phyloP scores from a whole-genome alignment of 2,329 filamentous ascomycete genomes.

The Aspergillus puulaauensis region DNA sequence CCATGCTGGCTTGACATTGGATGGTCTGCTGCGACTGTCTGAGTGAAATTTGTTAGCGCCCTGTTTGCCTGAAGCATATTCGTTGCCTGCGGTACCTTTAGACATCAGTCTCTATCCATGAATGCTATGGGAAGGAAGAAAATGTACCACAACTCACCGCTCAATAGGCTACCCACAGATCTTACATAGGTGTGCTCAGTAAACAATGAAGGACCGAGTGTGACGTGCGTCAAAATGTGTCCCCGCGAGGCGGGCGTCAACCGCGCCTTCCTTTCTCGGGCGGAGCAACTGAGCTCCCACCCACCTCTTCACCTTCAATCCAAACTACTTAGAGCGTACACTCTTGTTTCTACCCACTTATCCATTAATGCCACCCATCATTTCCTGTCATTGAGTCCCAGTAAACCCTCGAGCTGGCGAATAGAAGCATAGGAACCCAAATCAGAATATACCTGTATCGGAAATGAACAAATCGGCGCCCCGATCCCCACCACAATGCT shows the following conservation, averaged over 20 bases:
- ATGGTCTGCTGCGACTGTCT: background rate
- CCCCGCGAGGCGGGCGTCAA: too few species aligned
- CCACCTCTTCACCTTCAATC: too few species aligned
- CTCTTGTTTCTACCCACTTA: too few species aligned
- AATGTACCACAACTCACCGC: background rate
- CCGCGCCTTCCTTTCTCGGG: too few species aligned
- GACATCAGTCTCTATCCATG: background rate
- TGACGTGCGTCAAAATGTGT: background rate
- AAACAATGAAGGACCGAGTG: background rate
- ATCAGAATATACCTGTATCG: background rate
- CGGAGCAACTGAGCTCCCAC: too few species aligned
- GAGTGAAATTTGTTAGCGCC: background rate
- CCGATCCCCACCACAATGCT: background rate
- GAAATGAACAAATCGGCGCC: background rate
- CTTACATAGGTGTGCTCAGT: background rate
- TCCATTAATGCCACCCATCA: too few species aligned
- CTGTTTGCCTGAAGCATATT: background rate
- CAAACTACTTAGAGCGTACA: too few species aligned
- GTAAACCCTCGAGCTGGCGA: background rate
- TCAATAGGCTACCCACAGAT: constrained; percentile 7
- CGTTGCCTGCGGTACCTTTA: background rate
- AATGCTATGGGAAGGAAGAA: background rate
- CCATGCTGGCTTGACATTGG: background rate
- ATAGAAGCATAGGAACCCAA: background rate
- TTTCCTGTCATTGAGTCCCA: background rate